Evolutionary conservation across 2,329 filamentous ascomycete species (phyloP), one percentile per base, ranked within the genome.

Genomic region (Tympanopsis confertula): DNA sequence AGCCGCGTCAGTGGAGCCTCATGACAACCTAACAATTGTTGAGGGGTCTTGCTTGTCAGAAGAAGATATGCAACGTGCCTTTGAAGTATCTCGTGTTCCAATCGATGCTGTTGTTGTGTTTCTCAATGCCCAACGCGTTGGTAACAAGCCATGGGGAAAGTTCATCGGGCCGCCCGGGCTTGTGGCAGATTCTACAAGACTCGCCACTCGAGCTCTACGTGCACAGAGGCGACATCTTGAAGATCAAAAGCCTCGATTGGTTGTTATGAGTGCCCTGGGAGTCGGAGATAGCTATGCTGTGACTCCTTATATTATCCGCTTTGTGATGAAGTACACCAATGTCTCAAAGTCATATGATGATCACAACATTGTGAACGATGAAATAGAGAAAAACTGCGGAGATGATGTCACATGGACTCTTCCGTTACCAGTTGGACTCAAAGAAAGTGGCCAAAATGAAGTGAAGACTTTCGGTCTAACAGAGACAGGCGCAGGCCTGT

Each of bases 361-460:
- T 18, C 38, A 37, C 35, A 24, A 38, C 7, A 35, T 35, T 5
- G 24, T 38, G 19, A 30, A 40, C 36, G 36, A 32, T 17, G 44
- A 46, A 41, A 43, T 45, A 20, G 44, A 45, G 29, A 22, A 2
- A 19, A 38, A 41, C 14, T 46, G 44, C 35, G 44, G 35, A n/a
- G 28, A 40, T 18, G 36, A 46, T 14, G 17, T 46, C 19, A n/a
- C 29, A 7, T 45, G 43, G 43, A 45, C 43, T 2, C 32, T 44
- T 20, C 30, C 35, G 4, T 30, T 44, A 15, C 29, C 43, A 5
- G 41, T 43, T 15, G 36, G 29, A 2, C 37, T 44, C 12, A 35
- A 32, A 17, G 38, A 29, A 4, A 32, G 33, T 15, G 43, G 41
- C 5, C 17, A 28, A 15, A 35, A 39, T 22, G 28, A 20, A 3